Conservation (phyloP, 2,329 filamentous ascomycete species). For the Exophiala oligosperma region DNA sequence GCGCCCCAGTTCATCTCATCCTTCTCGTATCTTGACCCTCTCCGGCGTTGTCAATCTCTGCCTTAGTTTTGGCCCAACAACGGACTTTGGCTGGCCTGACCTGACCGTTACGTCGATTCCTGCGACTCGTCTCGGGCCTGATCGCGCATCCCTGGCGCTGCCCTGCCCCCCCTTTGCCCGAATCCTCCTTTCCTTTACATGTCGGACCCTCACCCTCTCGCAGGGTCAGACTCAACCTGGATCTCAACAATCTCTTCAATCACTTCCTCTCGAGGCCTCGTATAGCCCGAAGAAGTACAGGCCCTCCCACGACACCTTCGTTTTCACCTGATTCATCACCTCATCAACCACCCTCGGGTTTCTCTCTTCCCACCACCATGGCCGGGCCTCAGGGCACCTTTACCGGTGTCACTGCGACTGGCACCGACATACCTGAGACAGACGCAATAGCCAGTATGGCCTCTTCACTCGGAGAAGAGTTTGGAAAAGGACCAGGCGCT, state of each 20-base stretch:
- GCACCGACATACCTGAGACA: constrained; percentile 4
- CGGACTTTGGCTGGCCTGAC: constrained; percentile 1
- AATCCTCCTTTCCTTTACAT: constrained; percentile 23
- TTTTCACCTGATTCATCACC: constrained; percentile 10
- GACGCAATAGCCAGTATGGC: constrained; percentile 6
- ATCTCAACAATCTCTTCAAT: constrained; percentile 9
- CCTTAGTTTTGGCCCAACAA: neutral
- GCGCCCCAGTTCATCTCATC: neutral
- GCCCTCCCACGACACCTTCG: constrained; percentile 3
- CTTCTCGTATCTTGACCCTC: neutral
- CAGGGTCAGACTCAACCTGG: constrained; percentile 23
- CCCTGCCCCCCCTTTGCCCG: constrained; percentile 16
- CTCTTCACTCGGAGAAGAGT: constrained; percentile 16
- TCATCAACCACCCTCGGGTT: neutral
- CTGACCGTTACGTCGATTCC: neutral
- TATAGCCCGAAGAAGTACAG: constrained; percentile 19
- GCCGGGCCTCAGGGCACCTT: constrained; percentile 1
- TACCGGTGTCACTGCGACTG: neutral
- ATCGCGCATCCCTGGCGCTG: constrained; percentile 3
- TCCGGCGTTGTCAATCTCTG: neutral
- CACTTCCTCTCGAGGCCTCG: constrained; percentile 20
- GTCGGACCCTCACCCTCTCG: constrained; percentile 18
- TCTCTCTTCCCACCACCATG: constrained; percentile 15
- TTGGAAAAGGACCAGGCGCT: neutral
- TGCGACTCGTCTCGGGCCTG: constrained; percentile 2